phyloP scores from a whole-genome alignment of 768 basidiomycete genomes.

The Obba rivulosa region DNA sequence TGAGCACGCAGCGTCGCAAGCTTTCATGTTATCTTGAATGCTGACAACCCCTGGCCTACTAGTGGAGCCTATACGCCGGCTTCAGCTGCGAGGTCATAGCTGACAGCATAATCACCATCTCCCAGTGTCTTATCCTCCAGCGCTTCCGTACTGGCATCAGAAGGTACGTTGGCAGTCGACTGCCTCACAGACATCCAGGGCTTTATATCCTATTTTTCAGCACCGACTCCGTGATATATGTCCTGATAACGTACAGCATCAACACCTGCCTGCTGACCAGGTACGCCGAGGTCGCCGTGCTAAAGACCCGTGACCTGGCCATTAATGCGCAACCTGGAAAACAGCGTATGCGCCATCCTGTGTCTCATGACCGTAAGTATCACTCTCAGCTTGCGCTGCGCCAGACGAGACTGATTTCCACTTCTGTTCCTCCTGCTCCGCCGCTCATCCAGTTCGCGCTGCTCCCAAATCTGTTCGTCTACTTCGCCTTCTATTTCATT shows the following conservation, averaged over 20 bases:
- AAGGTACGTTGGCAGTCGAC: not conserved
- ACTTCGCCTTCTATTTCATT: slow-evolving; percentile 15
- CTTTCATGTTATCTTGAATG: not conserved
- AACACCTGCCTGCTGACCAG: slow-evolving; percentile 17
- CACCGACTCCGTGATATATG: slow-evolving; percentile 11
- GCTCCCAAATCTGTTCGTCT: slow-evolving; percentile 10
- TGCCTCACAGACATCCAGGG: not conserved
- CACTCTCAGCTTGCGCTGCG: not conserved
- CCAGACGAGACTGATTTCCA: not conserved
- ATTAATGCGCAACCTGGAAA: not conserved
- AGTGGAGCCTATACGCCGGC: slow-evolving; percentile 17
- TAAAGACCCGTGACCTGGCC: not conserved
- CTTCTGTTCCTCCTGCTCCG: too few species aligned
- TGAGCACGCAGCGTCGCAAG: not conserved
- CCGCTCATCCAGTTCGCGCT: slow-evolving; percentile 3
- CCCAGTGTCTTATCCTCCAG: slow-evolving; percentile 9
- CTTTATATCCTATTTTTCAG: not conserved
- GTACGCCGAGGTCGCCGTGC: not conserved
- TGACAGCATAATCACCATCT: slow-evolving; percentile 9
- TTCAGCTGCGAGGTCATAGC: slow-evolving; percentile 9
- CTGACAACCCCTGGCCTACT: not conserved
- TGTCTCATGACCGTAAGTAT: slow-evolving; percentile 10
- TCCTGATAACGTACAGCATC: slow-evolving; percentile 14
- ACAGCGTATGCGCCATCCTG: slow-evolving; percentile 10
- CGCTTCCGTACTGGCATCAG: slow-evolving; percentile 10